A percentile compares a stretch with the other conserved stretches of the same genome.
Evolutionary conservation across 345 rosid species (phyloP).

Genomic region (Gossypium turneri): DNA sequence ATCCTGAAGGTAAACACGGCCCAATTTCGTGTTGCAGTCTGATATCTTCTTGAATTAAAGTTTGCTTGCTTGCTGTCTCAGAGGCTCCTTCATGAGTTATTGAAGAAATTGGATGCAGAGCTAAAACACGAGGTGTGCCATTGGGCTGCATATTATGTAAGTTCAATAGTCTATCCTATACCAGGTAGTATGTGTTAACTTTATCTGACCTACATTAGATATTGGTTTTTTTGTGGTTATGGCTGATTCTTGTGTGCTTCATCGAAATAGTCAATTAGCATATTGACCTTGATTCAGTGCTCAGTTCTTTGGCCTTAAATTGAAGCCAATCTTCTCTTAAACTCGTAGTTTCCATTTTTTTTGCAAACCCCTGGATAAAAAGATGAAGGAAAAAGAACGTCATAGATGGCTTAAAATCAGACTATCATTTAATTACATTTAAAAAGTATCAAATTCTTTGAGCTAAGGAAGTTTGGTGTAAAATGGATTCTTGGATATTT

Average conservation of each 20-base stretch:
- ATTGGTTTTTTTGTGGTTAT: background rate
- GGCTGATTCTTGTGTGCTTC: conserved; percentile 10
- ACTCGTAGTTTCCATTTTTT: background rate
- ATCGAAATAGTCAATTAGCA: background rate
- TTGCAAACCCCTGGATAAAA: background rate
- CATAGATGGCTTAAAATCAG: background rate
- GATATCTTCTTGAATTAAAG: conserved; percentile 11
- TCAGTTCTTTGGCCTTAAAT: background rate
- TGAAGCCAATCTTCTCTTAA: background rate
- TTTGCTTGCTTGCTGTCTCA: conserved; percentile 28
- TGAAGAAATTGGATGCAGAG: conserved; percentile 86
- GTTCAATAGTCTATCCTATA: conserved; percentile 19
- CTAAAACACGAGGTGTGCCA: conserved; percentile 90
- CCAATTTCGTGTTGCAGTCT: background rate
- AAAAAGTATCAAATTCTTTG: background rate
- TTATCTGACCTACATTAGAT: background rate
- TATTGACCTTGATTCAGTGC: background rate
- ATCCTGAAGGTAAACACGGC: conserved; percentile 58
- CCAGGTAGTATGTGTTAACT: background rate
- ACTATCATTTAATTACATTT: background rate
- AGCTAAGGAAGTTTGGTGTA: background rate
- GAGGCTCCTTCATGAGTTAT: conserved; percentile 72
- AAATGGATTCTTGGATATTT: background rate
- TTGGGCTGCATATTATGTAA: conserved; percentile 97
- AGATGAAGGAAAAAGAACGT: background rate